Evolutionary conservation across 768 basidiomycete species (phyloP), one percentile per base, ranked within the genome.

Genomic region (Trametes punicea): DNA sequence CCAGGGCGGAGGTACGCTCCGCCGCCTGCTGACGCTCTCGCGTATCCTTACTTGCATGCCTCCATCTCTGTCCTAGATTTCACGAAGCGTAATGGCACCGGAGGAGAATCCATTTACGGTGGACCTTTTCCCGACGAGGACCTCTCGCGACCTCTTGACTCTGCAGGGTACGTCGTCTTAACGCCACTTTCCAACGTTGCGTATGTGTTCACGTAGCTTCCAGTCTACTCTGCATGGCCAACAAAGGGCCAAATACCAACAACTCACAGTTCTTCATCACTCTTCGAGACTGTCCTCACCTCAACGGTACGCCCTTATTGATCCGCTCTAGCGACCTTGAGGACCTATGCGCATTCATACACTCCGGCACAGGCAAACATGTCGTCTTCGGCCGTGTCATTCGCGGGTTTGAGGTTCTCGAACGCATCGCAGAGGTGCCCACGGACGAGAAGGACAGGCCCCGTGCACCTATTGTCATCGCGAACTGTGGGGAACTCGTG

Each of bases 201-300:
- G 16, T 9, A 6, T 21, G 18, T 34, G 33, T 16, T 49, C 23
- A 49, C 16, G 6, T 6, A 30, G 10, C 16, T 42, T 5, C 9
- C 62, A 85, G 83, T 11, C 72, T 95, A 25, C 74, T 96, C 10
- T 91, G 90, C 64, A 96, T 95, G 93, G 93, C 93, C 9, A 96
- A 96, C 69, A 81, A 81, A 60, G 89, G 89, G 2, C 84, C 87
- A 0, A 75, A 88, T 70, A 94, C 93, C 31, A 95, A 94, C 61
- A 84, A 86, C 33, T 89, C 87, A 1, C 93, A 95, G 61, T 95
- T 88, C 67, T 94, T 95, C 67, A 76, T 94, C 59, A 92, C 93
- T 20, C 77, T 95, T 10, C 77, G 80, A n/a, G 78, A 81, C 15
- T 84, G 88, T 57, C 81, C 85, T 3, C 89, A 92, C 67, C 69